A percentile compares a stretch with the other conserved stretches of the same genome.
These are phyloP conservation scores for Trametes polyzona DNA, from an alignment of 1,284 basidiomycete genomes.

Conservation along the genomic window DNA sequence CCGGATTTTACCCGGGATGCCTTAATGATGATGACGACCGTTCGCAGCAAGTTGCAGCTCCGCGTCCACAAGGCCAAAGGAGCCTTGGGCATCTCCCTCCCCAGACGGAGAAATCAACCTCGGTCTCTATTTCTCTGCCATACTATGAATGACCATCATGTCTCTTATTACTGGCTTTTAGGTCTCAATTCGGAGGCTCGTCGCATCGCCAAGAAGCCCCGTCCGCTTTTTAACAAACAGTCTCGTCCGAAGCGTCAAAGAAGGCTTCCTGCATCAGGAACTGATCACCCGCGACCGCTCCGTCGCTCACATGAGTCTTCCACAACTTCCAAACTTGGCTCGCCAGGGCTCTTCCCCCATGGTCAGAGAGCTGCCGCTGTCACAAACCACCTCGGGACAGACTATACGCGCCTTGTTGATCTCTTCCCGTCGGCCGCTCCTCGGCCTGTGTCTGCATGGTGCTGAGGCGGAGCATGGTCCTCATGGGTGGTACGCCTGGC, in stretches of 20 bases:
- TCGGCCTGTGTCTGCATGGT: constrained; percentile 5
- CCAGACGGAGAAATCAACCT: no score
- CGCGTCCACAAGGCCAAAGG: no score
- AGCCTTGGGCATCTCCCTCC: no score
- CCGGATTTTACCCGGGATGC: constrained; percentile 14
- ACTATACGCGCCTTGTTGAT: neutral
- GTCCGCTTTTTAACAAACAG: neutral
- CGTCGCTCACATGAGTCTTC: constrained; percentile 15
- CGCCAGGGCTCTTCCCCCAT: neutral
- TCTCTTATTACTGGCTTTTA: neutral
- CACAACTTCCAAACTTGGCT: neutral
- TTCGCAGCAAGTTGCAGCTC: no score
- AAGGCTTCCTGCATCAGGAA: constrained; percentile 8
- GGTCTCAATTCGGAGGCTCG: constrained; percentile 8
- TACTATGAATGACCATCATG: neutral
- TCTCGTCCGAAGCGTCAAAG: neutral
- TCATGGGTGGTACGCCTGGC: neutral
- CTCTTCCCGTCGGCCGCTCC: constrained; percentile 11
- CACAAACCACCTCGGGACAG: neutral
- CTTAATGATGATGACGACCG: neutral
- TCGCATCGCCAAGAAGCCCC: constrained; percentile 17
- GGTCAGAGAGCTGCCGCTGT: neutral
- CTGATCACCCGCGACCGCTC: constrained; percentile 2
- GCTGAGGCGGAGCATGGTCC: neutral
- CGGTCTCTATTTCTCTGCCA: no score